A percentile compares a stretch with the other conserved stretches of the same genome.
Conservation (phyloP, 1,139 yeast species). For the Geotrichum europaeum region DNA sequence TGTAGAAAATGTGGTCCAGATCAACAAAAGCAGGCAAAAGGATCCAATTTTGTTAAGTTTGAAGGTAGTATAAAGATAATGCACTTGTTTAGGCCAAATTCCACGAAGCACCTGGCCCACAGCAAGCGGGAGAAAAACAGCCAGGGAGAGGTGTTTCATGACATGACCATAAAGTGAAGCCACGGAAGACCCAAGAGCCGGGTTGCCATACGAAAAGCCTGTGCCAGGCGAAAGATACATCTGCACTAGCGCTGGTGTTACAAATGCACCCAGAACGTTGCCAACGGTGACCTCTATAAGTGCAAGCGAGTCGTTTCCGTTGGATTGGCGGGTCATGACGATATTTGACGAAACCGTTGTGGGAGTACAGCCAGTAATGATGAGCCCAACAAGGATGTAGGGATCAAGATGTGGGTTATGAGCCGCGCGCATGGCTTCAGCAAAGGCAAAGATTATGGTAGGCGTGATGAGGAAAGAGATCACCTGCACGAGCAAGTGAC, state of each 20-base stretch:
- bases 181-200: constrained; percentile 52
- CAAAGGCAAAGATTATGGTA: constrained; percentile 68
- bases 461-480: constrained; percentile 71
- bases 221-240: constrained; percentile 50
- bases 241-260: constrained; percentile 79
- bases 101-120: constrained; percentile 84
- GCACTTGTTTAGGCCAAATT: constrained; percentile 55
- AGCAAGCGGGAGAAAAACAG: constrained; percentile 76
- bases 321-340: constrained; percentile 76
- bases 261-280: constrained; percentile 74
- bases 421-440: constrained; percentile 58
- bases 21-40: constrained; percentile 67
- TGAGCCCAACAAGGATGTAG: constrained; percentile 73
- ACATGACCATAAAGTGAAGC: constrained; percentile 61
- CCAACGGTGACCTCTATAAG: constrained; percentile 83
- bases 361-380: constrained; percentile 81
- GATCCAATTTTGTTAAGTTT: constrained; percentile 67
- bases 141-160: constrained; percentile 78
- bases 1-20: constrained; percentile 83
- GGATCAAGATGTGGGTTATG: constrained; percentile 53
- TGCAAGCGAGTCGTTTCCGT: constrained; percentile 73
- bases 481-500: constrained; percentile 64
- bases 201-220: constrained; percentile 75
- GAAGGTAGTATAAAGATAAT: constrained; percentile 54
- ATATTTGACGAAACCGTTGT: constrained; percentile 89